Evolutionary conservation across 2,329 filamentous ascomycete species (phyloP).

Genomic region (Cadophora luteo-olivacea): DNA sequence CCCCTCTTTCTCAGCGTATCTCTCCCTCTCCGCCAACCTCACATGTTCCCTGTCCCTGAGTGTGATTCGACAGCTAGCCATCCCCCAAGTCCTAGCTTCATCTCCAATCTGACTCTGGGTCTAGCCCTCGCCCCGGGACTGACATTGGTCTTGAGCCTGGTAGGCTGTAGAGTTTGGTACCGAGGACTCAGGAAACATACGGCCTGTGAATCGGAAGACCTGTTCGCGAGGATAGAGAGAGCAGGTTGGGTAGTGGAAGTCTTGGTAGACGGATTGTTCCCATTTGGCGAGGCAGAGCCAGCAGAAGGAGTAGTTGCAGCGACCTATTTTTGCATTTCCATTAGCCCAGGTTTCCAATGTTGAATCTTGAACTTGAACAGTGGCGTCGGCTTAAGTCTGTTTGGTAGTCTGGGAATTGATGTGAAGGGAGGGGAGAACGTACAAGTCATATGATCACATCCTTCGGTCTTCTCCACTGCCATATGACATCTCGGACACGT

Average conservation of each 20-base stretch:
- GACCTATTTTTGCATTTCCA: background rate
- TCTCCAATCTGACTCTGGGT: background rate
- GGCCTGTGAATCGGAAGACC: background rate
- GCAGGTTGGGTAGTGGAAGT: background rate
- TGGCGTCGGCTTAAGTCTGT: too few species aligned
- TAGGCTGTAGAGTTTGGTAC: too few species aligned
- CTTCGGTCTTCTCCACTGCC: background rate
- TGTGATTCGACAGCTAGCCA: too few species aligned
- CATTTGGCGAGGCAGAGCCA: constrained; percentile 3
- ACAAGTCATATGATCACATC: background rate
- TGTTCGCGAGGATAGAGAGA: background rate
- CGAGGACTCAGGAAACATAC: background rate
- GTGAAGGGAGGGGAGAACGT: background rate
- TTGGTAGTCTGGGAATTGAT: background rate
- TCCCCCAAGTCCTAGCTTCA: too few species aligned
- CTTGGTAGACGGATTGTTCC: constrained; percentile 1
- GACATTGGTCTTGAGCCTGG: background rate
- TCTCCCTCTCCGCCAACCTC: background rate
- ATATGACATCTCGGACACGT: background rate
- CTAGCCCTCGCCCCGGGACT: background rate
- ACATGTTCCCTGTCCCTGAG: background rate
- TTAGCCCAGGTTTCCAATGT: too few species aligned
- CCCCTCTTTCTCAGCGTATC: background rate
- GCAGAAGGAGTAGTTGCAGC: background rate
- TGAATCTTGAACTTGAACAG: too few species aligned